Conservation (phyloP, 2,329 filamentous ascomycete genomes). For the Exophiala sideris region DNA sequence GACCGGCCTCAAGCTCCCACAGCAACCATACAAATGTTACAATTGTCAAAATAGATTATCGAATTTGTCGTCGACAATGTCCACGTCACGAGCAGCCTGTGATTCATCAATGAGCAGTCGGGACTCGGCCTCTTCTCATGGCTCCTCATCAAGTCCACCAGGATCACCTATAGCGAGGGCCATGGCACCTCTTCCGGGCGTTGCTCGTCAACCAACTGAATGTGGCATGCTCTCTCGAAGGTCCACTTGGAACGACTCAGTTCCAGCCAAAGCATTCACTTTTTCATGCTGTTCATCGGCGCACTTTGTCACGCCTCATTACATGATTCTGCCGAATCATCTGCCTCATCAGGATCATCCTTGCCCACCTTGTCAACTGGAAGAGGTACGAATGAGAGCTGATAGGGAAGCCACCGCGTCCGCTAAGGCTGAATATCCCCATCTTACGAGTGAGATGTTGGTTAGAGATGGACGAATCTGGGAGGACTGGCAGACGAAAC, state of each 20-base stretch:
- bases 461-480: slow-evolving; percentile 23
- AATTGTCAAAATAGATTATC: slow-evolving; percentile 25
- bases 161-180: slow-evolving; percentile 19
- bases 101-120: slow-evolving; percentile 23
- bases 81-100: slow-evolving; percentile 14
- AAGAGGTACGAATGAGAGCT: slow-evolving; percentile 16
- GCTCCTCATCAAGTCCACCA: slow-evolving; percentile 12
- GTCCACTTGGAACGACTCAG: slow-evolving; percentile 17
- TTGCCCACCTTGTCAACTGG: slow-evolving; percentile 28
- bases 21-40: slow-evolving; percentile 29
- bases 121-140: slow-evolving; percentile 16
- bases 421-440: slow-evolving; percentile 23
- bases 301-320: slow-evolving; percentile 24
- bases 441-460: slow-evolving; percentile 26
- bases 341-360: slow-evolving; percentile 28
- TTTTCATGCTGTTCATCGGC: slow-evolving; percentile 26
- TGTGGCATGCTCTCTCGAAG: slow-evolving; percentile 15
- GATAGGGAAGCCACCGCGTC: slow-evolving; percentile 21
- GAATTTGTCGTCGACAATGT: slow-evolving; percentile 11
- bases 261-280: slow-evolving; percentile 19
- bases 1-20: slow-evolving; percentile 25
- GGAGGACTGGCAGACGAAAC: slow-evolving; percentile 26
- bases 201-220: slow-evolving; percentile 23
- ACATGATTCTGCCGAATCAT: slow-evolving; percentile 25
- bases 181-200: slow-evolving; percentile 23